phyloP scores from a whole-genome alignment of 345 rosid species.

The Dovyalis caffra region DNA sequence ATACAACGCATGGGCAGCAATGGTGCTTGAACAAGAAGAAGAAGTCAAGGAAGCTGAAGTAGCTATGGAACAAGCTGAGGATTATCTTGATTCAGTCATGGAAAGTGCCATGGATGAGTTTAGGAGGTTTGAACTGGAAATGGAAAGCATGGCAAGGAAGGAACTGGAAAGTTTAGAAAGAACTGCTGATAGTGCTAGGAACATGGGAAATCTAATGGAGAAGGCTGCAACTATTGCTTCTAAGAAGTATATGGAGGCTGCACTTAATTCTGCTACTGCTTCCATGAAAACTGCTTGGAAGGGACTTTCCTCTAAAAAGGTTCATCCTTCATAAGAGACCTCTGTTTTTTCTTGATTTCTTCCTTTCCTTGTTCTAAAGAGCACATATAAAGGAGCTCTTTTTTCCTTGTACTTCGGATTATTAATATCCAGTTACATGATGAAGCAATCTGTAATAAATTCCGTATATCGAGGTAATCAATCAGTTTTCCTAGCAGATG shows the following conservation, averaged over 20 bases:
- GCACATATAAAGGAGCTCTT: background rate
- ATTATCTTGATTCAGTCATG: constrained; percentile 65
- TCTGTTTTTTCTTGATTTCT: background rate
- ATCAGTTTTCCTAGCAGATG: background rate
- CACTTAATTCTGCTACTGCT: constrained; percentile 71
- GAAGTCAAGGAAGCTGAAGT: constrained; percentile 51
- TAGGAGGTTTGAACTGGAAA: constrained; percentile 61
- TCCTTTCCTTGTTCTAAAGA: background rate
- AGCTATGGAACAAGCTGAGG: constrained; percentile 52
- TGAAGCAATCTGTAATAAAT: background rate
- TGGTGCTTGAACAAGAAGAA: constrained; percentile 45
- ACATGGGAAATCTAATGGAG: constrained; percentile 53
- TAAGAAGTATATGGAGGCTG: constrained; percentile 69
- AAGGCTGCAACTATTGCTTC: constrained; percentile 65
- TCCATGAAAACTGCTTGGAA: constrained; percentile 79
- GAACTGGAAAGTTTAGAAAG: constrained; percentile 45
- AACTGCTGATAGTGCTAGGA: constrained; percentile 61
- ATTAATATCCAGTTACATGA: background rate
- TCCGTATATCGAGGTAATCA: background rate
- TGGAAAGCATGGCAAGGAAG: constrained; percentile 49
- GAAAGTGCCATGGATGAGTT: constrained; percentile 78
- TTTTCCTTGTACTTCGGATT: background rate
- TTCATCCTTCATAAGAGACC: constrained; percentile 62
- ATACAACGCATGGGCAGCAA: constrained; percentile 76
- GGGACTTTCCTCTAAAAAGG: constrained; percentile 53